Conservation (phyloP, 495 filamentous ascomycete species). For the Penicillium paxilli region DNA sequence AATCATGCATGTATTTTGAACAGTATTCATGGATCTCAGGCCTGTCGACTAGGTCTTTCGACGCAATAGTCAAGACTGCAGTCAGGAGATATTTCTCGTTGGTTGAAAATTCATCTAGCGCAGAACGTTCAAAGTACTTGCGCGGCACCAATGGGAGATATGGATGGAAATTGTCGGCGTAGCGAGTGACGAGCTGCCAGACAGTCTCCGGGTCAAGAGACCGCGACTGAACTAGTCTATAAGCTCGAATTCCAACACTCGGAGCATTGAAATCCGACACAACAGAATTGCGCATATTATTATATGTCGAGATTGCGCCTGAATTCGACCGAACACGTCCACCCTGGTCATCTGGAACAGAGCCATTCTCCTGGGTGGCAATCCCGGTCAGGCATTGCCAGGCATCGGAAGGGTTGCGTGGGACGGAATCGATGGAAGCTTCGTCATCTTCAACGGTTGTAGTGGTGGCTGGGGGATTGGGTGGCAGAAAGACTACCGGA, state of each 20-base stretch:
- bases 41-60: conserved; percentile 58
- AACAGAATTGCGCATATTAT: conserved; percentile 31
- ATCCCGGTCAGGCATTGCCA: conserved; percentile 49
- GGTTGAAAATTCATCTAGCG: conserved; percentile 48
- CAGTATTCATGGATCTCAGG: conserved; percentile 59
- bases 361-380: conserved; percentile 32
- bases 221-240: conserved; percentile 52
- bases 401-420: conserved; percentile 49
- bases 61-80: conserved; percentile 61
- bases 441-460: conserved; percentile 42
- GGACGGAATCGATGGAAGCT: conserved; percentile 41
- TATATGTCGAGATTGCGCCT: conserved; percentile 27
- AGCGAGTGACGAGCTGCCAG: conserved; percentile 52
- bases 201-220: conserved; percentile 48
- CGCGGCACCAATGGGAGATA: conserved; percentile 61
- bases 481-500: conserved; percentile 38
- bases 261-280: conserved; percentile 28
- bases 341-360: conserved; percentile 16
- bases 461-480: conserved; percentile 30
- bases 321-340: conserved; percentile 25
- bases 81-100: conserved; percentile 62
- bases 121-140: conserved; percentile 50
- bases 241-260: conserved; percentile 42
- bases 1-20: conserved; percentile 61
- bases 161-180: conserved; percentile 58